These are phyloP conservation scores for Gossypium thurberi DNA, from an alignment of 345 rosid genomes.

Conservation along the genomic window DNA sequence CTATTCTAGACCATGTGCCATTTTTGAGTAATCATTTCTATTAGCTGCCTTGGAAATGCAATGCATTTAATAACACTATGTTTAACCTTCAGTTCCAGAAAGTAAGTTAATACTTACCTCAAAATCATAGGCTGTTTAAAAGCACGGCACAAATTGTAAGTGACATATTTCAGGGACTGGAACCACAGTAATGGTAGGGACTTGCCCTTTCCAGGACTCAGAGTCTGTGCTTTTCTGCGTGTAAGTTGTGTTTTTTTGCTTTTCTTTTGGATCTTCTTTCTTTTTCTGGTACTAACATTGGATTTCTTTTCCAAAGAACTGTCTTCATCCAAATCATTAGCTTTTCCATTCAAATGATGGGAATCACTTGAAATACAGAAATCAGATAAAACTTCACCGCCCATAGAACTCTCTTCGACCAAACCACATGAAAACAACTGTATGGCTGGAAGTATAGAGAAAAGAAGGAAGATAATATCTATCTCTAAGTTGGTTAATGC, in stretches of 20 bases:
- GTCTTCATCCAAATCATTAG: slow-evolving; percentile 29
- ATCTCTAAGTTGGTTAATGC: slow-evolving; percentile 65
- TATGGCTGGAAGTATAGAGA: slow-evolving; percentile 57
- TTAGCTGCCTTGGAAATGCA: neutral
- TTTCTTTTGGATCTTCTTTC: slow-evolving; percentile 68
- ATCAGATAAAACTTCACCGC: slow-evolving; percentile 26
- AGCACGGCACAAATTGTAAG: slow-evolving; percentile 51
- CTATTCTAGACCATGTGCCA: neutral
- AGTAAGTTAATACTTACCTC: slow-evolving; percentile 42
- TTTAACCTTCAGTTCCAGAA: neutral
- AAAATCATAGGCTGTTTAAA: slow-evolving; percentile 72
- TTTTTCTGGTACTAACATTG: slow-evolving; percentile 34
- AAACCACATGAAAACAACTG: slow-evolving; percentile 74
- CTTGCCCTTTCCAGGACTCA: slow-evolving; percentile 25
- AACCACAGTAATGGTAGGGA: slow-evolving; percentile 40
- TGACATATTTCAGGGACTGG: slow-evolving; percentile 61
- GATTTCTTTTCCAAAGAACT: slow-evolving; percentile 31
- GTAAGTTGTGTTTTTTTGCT: slow-evolving; percentile 23
- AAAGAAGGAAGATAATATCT: slow-evolving; percentile 69
- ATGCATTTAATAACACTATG: neutral
- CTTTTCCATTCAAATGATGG: slow-evolving; percentile 35
- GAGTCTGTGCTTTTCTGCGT: slow-evolving; percentile 20
- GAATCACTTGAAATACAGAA: slow-evolving; percentile 24
- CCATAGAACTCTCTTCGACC: slow-evolving; percentile 49
- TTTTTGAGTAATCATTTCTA: neutral